These are phyloP conservation scores for Aspergillus awamori DNA, from an alignment of 2,329 filamentous ascomycete genomes.

Conservation along the genomic window DNA sequence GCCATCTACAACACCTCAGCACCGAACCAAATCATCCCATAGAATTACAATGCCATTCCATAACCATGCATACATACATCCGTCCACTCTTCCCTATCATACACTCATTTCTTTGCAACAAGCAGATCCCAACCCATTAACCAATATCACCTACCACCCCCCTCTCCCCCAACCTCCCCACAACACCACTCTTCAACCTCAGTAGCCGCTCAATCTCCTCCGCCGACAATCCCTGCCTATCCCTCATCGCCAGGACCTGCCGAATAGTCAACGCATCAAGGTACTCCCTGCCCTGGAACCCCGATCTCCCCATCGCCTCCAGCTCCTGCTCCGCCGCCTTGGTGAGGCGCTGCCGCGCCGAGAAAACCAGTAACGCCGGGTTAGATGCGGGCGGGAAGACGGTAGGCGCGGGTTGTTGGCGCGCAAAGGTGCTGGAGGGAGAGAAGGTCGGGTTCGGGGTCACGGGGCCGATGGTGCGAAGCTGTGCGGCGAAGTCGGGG, in stretches of 20 bases:
- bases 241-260: slow-evolving; percentile 53
- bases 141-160: slow-evolving; percentile 34
- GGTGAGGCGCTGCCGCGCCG: slow-evolving; percentile 54
- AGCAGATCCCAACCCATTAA: slow-evolving; percentile 6
- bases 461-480: slow-evolving; percentile 66
- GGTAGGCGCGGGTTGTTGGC: slow-evolving; percentile 24
- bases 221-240: slow-evolving; percentile 40
- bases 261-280: slow-evolving; percentile 55
- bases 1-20: neutral
- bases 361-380: slow-evolving; percentile 58
- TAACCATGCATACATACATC: neutral
- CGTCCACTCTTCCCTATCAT: neutral
- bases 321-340: slow-evolving; percentile 59
- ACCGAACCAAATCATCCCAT: neutral
- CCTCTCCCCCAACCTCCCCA: slow-evolving; percentile 42
- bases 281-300: slow-evolving; percentile 47
- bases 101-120: neutral
- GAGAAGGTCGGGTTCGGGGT: slow-evolving; percentile 61
- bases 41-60: neutral
- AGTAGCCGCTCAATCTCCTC: slow-evolving; percentile 50
- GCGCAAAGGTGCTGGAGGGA: slow-evolving; percentile 54
- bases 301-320: slow-evolving; percentile 48
- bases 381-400: slow-evolving; percentile 49
- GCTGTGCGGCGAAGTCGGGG: slow-evolving; percentile 75
- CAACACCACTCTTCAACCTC: slow-evolving; percentile 48